Percentiles rank a stretch among this genome's conserved stretches.
Evolutionary conservation across 2,329 filamentous ascomycete species (phyloP).

Genomic region (Bipolaris bicolor): DNA sequence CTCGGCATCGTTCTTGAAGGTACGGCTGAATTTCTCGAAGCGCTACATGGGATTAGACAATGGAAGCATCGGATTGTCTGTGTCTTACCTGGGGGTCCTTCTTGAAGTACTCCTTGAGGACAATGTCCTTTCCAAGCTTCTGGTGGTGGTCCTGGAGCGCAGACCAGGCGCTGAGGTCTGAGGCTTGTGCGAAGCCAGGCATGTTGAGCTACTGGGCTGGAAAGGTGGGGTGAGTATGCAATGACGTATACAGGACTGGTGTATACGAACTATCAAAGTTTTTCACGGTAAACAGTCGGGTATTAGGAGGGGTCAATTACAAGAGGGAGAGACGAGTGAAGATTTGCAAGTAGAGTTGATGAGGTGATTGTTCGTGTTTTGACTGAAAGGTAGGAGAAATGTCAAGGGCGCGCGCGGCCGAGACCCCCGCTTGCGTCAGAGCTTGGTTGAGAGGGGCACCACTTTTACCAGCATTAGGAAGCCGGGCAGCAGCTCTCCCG

Average conservation of each 20-base stretch:
- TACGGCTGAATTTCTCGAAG: constrained; percentile 88
- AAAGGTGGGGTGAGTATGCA: constrained; percentile 23
- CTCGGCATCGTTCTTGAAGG: constrained; percentile 79
- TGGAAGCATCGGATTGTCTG: too few species aligned
- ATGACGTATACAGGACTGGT: constrained; percentile 6
- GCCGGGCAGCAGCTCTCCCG: constrained; percentile 15
- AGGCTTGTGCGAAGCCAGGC: constrained; percentile 78
- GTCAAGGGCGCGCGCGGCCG: constrained; percentile 26
- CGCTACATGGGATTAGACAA: constrained; percentile 58
- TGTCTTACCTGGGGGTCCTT: constrained; percentile 67
- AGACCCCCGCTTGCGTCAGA: constrained; percentile 35
- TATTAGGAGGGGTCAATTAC: constrained; percentile 20
- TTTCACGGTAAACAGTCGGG: constrained; percentile 13
- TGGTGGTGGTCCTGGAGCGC: constrained; percentile 91
- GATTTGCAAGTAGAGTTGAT: constrained; percentile 18
- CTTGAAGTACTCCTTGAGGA: constrained; percentile 91
- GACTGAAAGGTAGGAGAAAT: constrained; percentile 16
- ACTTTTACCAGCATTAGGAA: constrained; percentile 23
- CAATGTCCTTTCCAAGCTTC: constrained; percentile 83
- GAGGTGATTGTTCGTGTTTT: constrained; percentile 17
- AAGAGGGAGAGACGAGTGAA: constrained; percentile 19
- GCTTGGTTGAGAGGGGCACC: constrained; percentile 24
- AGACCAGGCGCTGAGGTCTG: constrained; percentile 84
- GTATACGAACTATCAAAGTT: constrained; percentile 13
- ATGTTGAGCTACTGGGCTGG: constrained; percentile 48